These are phyloP conservation scores for Rhodotorula sphaerocarpa DNA, from an alignment of 768 basidiomycete species.

Conservation along the genomic window DNA sequence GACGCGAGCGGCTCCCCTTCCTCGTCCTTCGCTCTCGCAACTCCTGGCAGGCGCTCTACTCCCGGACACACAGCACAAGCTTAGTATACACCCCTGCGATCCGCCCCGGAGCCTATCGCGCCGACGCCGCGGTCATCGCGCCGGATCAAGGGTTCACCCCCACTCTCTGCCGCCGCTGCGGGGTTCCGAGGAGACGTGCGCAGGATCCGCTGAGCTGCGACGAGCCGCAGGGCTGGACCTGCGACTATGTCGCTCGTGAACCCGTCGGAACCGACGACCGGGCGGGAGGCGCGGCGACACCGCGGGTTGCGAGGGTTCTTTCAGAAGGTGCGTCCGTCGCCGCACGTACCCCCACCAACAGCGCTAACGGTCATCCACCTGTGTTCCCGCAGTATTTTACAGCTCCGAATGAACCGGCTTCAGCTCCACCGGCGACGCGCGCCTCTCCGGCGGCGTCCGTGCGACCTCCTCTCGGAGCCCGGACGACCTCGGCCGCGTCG, in stretches of 20 bases:
- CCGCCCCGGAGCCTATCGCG: too few species aligned
- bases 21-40: background rate
- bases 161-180: too few species aligned
- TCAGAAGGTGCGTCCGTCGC: constrained; percentile 10
- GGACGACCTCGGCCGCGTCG: background rate
- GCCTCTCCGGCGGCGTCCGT: too few species aligned
- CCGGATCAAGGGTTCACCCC: too few species aligned
- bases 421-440: too few species aligned
- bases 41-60: background rate
- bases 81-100: too few species aligned
- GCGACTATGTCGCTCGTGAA: too few species aligned
- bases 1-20: background rate
- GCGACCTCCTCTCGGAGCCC: background rate
- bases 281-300: too few species aligned
- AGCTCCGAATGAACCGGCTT: background rate
- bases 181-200: too few species aligned
- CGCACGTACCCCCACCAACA: background rate
- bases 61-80: background rate
- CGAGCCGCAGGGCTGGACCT: too few species aligned
- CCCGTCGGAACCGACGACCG: background rate
- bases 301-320: background rate
- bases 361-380: background rate
- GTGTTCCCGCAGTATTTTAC: background rate
- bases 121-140: too few species aligned
- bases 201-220: too few species aligned